phyloP scores from a whole-genome alignment of 2,329 filamentous ascomycete species.

The Seiridium cupressi region DNA sequence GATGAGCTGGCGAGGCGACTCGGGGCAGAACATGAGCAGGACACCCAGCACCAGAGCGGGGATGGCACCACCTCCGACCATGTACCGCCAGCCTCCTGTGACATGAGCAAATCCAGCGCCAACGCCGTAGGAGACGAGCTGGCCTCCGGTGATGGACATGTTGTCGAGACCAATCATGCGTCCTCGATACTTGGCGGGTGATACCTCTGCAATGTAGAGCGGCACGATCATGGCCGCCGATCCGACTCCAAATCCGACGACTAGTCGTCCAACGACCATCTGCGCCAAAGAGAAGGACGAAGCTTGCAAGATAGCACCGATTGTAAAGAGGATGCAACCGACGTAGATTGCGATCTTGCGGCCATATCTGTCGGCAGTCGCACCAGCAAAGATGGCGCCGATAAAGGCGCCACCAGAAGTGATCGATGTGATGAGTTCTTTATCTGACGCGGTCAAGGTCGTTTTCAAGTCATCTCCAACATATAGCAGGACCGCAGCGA shows the following conservation, averaged over 20 bases:
- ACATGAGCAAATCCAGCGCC: conserved; percentile 1
- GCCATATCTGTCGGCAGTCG: conserved; percentile 35
- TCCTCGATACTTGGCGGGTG: conserved; percentile 16
- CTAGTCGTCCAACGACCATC: conserved; percentile 41
- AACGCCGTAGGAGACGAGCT: conserved; percentile 2
- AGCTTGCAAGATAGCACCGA: conserved; percentile 34
- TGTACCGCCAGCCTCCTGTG: conserved; percentile 1
- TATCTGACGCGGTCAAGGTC: conserved; percentile 28
- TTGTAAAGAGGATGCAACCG: conserved; percentile 36
- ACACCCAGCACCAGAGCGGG: not conserved
- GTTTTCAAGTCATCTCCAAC: conserved; percentile 36
- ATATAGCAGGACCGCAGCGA: conserved; percentile 36
- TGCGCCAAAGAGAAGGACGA: conserved; percentile 36
- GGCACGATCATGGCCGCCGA: conserved; percentile 44
- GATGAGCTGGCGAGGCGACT: conserved; percentile 5
- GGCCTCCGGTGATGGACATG: conserved; percentile 11
- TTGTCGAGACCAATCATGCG: conserved; percentile 20
- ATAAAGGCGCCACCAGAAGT: conserved; percentile 40
- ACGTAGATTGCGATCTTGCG: conserved; percentile 38
- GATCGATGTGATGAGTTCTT: conserved; percentile 32
- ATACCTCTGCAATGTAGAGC: conserved; percentile 18
- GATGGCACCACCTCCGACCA: conserved; percentile 4
- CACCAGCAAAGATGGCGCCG: conserved; percentile 36
- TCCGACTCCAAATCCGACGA: conserved; percentile 49
- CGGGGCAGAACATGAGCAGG: conserved; percentile 4